Percentiles rank a stretch among this genome's conserved stretches.
These are phyloP conservation scores for Colletotrichum chrysophilum DNA, from an alignment of 2,329 filamentous ascomycete genomes.

Conservation along the genomic window DNA sequence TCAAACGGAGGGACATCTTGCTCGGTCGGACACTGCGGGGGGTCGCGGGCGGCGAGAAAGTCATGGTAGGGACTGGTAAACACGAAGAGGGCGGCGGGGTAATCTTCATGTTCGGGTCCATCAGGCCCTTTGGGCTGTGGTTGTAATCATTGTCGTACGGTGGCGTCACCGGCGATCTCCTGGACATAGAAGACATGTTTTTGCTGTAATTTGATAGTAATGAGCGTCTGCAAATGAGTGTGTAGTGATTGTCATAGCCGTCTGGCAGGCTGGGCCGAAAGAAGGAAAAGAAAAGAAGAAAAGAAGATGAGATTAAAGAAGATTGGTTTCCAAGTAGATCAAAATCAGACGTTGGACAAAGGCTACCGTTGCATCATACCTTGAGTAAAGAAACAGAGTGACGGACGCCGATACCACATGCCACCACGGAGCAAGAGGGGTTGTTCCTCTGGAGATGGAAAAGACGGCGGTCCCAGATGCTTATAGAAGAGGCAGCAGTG, in stretches of 20 bases:
- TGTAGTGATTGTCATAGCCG: neutral
- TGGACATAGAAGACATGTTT: constrained; percentile 6
- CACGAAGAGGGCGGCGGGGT: neutral
- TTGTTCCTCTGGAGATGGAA: constrained; percentile 16
- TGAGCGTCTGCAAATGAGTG: constrained; percentile 4
- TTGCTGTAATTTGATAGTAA: neutral
- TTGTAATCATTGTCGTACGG: constrained; percentile 6
- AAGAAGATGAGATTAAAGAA: neutral
- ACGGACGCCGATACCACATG: constrained; percentile 5
- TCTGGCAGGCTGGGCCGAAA: neutral
- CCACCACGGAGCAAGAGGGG: neutral
- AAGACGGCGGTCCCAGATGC: neutral
- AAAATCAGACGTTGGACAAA: neutral
- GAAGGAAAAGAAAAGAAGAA: neutral
- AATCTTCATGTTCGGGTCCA: neutral
- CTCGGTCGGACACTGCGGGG: constrained; percentile 24
- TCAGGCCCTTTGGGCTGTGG: neutral
- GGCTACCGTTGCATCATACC: constrained; percentile 1
- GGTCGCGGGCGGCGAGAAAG: constrained; percentile 29
- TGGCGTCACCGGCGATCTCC: constrained; percentile 16
- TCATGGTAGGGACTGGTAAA: constrained; percentile 1
- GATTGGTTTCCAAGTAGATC: neutral
- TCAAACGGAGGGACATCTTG: constrained; percentile 33
- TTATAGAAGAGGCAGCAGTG: constrained; percentile 10
- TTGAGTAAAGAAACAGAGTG: neutral